A percentile compares a stretch with the other conserved stretches of the same genome.
These are phyloP conservation scores for Aureobasidium pullulans DNA, from an alignment of 2,329 filamentous ascomycete genomes.

Conservation along the genomic window DNA sequence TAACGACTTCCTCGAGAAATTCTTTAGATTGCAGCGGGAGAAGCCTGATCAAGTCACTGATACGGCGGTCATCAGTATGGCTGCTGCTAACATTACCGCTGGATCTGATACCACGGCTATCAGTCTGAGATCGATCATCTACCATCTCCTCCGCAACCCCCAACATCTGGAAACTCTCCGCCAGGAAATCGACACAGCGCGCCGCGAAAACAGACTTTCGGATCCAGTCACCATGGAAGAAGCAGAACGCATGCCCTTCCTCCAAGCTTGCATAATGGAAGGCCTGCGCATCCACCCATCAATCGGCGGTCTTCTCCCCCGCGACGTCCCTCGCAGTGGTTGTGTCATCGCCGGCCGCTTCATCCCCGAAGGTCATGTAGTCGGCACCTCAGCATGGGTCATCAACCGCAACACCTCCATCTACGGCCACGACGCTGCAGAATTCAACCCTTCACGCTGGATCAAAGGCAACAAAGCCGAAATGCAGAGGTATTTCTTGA, in stretches of 20 bases:
- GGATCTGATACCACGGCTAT: slow-evolving; percentile 31
- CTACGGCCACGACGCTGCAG: slow-evolving; percentile 34
- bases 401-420: slow-evolving; percentile 33
- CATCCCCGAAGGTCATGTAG: slow-evolving; percentile 41
- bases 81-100: slow-evolving; percentile 19
- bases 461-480: slow-evolving; percentile 32
- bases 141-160: slow-evolving; percentile 25
- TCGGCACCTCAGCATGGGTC: slow-evolving; percentile 38
- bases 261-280: slow-evolving; percentile 27
- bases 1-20: slow-evolving; percentile 8
- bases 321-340: slow-evolving; percentile 9
- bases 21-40: slow-evolving; percentile 11
- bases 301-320: slow-evolving; percentile 18
- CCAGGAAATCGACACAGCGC: not conserved
- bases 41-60: slow-evolving; percentile 13
- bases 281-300: slow-evolving; percentile 24
- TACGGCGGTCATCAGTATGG: slow-evolving; percentile 18
- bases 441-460: slow-evolving; percentile 46
- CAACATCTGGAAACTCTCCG: slow-evolving; percentile 21
- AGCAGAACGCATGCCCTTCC: slow-evolving; percentile 24
- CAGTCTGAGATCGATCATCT: slow-evolving; percentile 26
- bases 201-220: not conserved
- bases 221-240: slow-evolving; percentile 20
- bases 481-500: slow-evolving; percentile 34
- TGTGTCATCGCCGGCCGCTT: slow-evolving; percentile 27